Conservation (phyloP, 139 green algal species). For the Tetraselmis chui region DNA sequence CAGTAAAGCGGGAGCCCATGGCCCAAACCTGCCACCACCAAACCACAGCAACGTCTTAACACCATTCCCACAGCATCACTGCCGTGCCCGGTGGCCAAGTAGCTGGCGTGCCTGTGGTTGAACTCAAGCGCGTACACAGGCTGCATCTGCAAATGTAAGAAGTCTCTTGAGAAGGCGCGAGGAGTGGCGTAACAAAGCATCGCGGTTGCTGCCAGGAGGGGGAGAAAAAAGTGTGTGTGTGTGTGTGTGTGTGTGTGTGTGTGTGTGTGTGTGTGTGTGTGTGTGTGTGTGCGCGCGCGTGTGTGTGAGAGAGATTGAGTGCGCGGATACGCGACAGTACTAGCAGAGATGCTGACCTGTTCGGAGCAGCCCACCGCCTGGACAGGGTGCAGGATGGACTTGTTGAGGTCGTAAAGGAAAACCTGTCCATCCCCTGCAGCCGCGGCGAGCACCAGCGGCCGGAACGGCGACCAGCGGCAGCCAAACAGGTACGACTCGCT, state of each 20-base stretch:
- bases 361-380: conserved; percentile 2
- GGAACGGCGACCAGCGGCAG: conserved; percentile 42
- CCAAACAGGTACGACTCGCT: conserved; percentile 27
- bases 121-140: conserved; percentile 43
- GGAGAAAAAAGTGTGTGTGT: too few relatives aligned
- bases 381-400: not conserved
- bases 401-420: conserved; percentile 55
- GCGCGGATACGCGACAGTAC: conserved; percentile 2
- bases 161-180: too few relatives aligned
- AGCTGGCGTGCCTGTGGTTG: conserved; percentile 32
- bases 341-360: not conserved
- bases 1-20: conserved; percentile 9
- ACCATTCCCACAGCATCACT: too few relatives aligned
- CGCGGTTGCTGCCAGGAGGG: too few relatives aligned
- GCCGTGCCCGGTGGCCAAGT: conserved; percentile 36
- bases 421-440: conserved; percentile 43
- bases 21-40: not conserved
- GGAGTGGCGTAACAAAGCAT: too few relatives aligned
- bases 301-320: not conserved
- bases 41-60: too few relatives aligned
- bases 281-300: too few relatives aligned
- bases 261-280: too few relatives aligned
- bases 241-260: too few relatives aligned
- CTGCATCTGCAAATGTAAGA: too few relatives aligned
- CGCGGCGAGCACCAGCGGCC: conserved; percentile 52